Percentiles rank a stretch among this genome's conserved stretches.
phyloP scores from a whole-genome alignment of 176 grass and related monocot genomes.

The Hsuehochloa calcarea region DNA sequence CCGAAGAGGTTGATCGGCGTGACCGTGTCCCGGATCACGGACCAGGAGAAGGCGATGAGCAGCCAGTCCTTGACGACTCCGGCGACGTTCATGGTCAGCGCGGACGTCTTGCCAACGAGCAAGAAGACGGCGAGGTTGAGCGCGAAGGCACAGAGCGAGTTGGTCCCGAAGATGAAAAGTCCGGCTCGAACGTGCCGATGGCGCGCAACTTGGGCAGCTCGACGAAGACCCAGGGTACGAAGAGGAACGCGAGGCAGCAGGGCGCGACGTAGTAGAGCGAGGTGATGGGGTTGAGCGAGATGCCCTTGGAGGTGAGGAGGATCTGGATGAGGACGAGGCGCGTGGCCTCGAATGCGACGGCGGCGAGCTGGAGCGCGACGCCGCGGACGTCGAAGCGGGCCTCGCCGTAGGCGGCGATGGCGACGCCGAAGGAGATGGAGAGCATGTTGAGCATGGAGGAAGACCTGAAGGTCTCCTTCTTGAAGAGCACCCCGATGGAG shows the following conservation, averaged over 20 bases:
- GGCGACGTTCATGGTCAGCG: slow-evolving; percentile 96
- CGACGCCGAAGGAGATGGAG: slow-evolving; percentile 81
- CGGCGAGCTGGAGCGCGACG: slow-evolving; percentile 66
- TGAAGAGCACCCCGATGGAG: slow-evolving; percentile 80
- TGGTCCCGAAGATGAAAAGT: slow-evolving; percentile 80
- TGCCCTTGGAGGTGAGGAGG: slow-evolving; percentile 88
- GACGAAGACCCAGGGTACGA: slow-evolving; percentile 78
- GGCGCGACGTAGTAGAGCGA: slow-evolving; percentile 92
- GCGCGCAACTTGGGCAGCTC: slow-evolving; percentile 72
- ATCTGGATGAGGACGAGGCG: slow-evolving; percentile 93
- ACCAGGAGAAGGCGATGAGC: slow-evolving; percentile 96
- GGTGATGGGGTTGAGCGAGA: slow-evolving; percentile 95
- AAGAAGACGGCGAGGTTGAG: slow-evolving; percentile 92
- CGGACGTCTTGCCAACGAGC: slow-evolving; percentile 93
- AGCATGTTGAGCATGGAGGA: slow-evolving; percentile 84
- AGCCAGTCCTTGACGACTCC: slow-evolving; percentile 97
- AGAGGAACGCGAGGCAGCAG: slow-evolving; percentile 76
- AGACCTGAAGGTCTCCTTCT: slow-evolving; percentile 72
- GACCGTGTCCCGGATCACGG: slow-evolving; percentile 84
- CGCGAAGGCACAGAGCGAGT: slow-evolving; percentile 90
- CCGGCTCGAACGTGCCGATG: slow-evolving; percentile 55
- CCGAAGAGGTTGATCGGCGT: slow-evolving; percentile 86
- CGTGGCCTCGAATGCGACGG: slow-evolving; percentile 74
- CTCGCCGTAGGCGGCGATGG: slow-evolving; percentile 84
- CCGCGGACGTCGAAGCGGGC: slow-evolving; percentile 61